phyloP scores from a whole-genome alignment of 495 filamentous ascomycete genomes.

The Coniosporium apollinis region DNA sequence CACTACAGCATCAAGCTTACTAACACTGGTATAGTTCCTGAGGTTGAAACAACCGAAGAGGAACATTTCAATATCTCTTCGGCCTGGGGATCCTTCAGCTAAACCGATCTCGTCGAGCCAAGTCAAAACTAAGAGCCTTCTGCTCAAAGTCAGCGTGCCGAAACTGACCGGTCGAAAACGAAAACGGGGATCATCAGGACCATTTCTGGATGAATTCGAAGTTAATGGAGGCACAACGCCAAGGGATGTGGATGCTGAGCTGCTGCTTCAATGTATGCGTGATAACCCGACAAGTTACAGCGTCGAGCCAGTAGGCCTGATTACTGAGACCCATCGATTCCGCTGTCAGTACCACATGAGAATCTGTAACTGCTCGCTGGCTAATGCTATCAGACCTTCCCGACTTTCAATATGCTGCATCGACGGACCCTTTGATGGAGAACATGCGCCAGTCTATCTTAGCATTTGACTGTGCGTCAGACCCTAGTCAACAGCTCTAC shows the following conservation, averaged over 20 bases:
- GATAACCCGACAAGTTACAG: slow-evolving; percentile 56
- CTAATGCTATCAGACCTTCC: slow-evolving; percentile 24
- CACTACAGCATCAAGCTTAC: neutral
- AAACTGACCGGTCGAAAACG: slow-evolving; percentile 73
- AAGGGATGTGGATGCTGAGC: too few species aligned
- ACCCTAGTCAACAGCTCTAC: too few species aligned
- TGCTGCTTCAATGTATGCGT: slow-evolving; percentile 47
- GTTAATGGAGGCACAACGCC: too few species aligned
- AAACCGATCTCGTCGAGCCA: slow-evolving; percentile 57
- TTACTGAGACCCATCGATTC: slow-evolving; percentile 74
- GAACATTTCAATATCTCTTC: slow-evolving; percentile 45
- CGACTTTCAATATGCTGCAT: slow-evolving; percentile 63
- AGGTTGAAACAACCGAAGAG: neutral
- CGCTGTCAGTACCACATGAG: slow-evolving; percentile 33
- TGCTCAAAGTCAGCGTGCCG: slow-evolving; percentile 76
- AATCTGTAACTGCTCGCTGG: neutral
- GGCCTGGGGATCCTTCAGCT: slow-evolving; percentile 60
- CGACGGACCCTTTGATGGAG: slow-evolving; percentile 41
- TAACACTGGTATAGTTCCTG: slow-evolving; percentile 3
- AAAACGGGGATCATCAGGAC: slow-evolving; percentile 52
- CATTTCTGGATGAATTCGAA: slow-evolving; percentile 40
- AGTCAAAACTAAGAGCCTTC: slow-evolving; percentile 54
- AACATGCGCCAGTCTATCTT: slow-evolving; percentile 48
- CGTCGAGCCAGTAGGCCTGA: slow-evolving; percentile 52
- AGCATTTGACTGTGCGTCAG: slow-evolving; percentile 44